Evolutionary conservation across 352 stramenopile species (phyloP).

Genomic region (Poterioochromonas sp.): DNA sequence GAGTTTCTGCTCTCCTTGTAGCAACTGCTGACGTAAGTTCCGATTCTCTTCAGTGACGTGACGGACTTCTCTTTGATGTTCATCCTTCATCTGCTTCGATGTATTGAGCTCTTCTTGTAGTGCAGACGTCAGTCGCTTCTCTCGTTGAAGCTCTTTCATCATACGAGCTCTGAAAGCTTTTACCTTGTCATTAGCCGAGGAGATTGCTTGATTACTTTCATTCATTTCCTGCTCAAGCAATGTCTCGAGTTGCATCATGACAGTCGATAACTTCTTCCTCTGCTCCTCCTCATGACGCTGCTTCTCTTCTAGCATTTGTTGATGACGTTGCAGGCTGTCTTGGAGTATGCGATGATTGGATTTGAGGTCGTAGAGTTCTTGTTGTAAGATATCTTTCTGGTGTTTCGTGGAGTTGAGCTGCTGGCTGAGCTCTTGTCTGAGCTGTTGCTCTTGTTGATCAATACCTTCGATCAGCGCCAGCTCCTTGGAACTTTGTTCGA

Average conservation of each 20-base stretch:
- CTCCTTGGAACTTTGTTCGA: slow-evolving; percentile 6
- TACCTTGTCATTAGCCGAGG: background rate
- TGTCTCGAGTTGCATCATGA: slow-evolving; percentile 3
- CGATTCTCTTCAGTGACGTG: background rate
- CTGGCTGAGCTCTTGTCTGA: background rate
- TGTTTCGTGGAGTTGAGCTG: background rate
- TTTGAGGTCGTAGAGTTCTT: background rate
- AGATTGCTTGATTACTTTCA: slow-evolving; percentile 25
- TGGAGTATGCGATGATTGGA: background rate
- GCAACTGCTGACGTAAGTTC: background rate
- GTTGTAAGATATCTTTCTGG: background rate
- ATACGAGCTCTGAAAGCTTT: background rate
- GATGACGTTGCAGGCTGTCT: background rate
- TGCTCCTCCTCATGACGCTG: background rate
- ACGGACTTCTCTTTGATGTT: background rate
- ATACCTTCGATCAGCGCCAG: background rate
- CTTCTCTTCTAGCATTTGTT: background rate
- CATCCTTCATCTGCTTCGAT: background rate
- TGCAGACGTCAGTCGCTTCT: background rate
- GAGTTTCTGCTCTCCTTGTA: background rate
- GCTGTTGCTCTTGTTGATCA: background rate
- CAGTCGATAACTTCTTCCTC: background rate
- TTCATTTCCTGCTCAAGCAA: slow-evolving; percentile 2
- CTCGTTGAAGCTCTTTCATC: background rate
- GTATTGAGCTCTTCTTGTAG: slow-evolving; percentile 7